Evolutionary conservation across 2,329 filamentous ascomycete genomes (phyloP).

Genomic region (Penicillium sp.): DNA sequence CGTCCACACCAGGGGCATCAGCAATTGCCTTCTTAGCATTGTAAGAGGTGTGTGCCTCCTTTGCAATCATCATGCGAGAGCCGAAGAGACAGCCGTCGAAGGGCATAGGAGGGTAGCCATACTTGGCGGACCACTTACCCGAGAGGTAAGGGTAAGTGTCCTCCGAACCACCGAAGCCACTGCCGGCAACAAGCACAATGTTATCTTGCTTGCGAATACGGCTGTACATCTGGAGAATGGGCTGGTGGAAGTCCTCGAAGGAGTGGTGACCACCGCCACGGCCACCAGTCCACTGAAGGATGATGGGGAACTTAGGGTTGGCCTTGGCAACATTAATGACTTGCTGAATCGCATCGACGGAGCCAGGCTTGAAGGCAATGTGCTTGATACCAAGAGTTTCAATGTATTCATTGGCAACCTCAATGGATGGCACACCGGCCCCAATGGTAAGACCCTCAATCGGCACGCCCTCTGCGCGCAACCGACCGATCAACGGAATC

Average conservation of each 20-base stretch:
- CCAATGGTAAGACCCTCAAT: constrained; percentile 90
- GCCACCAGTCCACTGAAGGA: constrained; percentile 90
- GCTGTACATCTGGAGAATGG: constrained; percentile 81
- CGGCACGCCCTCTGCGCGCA: constrained; percentile 71
- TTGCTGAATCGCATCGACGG: constrained; percentile 74
- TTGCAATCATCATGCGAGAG: constrained; percentile 88
- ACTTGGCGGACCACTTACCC: constrained; percentile 76
- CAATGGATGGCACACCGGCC: constrained; percentile 84
- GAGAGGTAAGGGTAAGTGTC: constrained; percentile 90
- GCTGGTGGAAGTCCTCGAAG: constrained; percentile 89
- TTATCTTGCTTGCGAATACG: constrained; percentile 78
- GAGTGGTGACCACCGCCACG: constrained; percentile 91
- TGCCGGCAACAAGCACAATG: constrained; percentile 79
- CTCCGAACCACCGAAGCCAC: constrained; percentile 80
- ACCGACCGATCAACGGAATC: constrained; percentile 43
- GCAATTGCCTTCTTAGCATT: constrained; percentile 84
- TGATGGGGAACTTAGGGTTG: constrained; percentile 86
- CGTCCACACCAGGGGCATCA: constrained; percentile 72
- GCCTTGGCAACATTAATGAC: constrained; percentile 89
- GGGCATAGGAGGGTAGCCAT: constrained; percentile 83
- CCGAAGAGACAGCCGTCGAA: constrained; percentile 87
- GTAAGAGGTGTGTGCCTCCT: constrained; percentile 80
- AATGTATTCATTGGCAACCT: constrained; percentile 88
- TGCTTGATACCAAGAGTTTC: constrained; percentile 86
- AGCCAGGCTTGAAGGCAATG: constrained; percentile 89